Evolutionary conservation across 306 rosid species (phyloP), one percentile per base, ranked within the genome.

Genomic region (Adenanthera pavonina): DNA sequence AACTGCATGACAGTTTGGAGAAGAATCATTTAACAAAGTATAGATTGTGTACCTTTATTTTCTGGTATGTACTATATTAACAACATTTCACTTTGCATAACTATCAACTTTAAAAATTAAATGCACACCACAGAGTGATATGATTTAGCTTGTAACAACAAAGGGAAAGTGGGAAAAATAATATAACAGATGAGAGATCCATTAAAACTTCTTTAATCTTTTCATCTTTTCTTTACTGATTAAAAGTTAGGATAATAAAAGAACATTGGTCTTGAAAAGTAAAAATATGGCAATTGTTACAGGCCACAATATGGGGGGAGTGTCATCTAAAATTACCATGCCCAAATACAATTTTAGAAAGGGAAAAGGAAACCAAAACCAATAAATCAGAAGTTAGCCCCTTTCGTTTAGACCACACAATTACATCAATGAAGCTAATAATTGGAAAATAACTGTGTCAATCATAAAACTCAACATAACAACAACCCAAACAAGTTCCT

Each of bases 1-100:
- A 95, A 91, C 98, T 95, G 96, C 89, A 89, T 8, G 16, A 75
- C 4, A 41, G 72, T 48, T 68, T 62, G 48, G 6, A 78, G 47
- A n/a, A 65, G 51, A 72, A 16, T 30, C 20, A 83, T 76, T 77
- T 68, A 78, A 76, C 44, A 83, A 65, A 38, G 38, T 66, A 59
- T 3, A 36, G 76, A 72, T 3, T 56, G 20, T 30, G 6, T 12
- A 64, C 48, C 57, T n/a, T 69, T 52, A 54, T 9, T 54, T 17
- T 4, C 4, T 52, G 25, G 51, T 43, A 47, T 71, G 43, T 12
- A 75, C 57, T 52, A 34, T 33, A 75, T 48, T 53, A 80, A 35
- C 61, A 73, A 67, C 19, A 81, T 49, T 34, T 74, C 47, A 60
- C 69, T 57, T 73, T 72, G 68, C 40, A 56, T 51, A 51, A 53